These are phyloP conservation scores for Taxillus chinensis DNA, from an alignment of 164 flowering plant genomes.

Conservation along the genomic window DNA sequence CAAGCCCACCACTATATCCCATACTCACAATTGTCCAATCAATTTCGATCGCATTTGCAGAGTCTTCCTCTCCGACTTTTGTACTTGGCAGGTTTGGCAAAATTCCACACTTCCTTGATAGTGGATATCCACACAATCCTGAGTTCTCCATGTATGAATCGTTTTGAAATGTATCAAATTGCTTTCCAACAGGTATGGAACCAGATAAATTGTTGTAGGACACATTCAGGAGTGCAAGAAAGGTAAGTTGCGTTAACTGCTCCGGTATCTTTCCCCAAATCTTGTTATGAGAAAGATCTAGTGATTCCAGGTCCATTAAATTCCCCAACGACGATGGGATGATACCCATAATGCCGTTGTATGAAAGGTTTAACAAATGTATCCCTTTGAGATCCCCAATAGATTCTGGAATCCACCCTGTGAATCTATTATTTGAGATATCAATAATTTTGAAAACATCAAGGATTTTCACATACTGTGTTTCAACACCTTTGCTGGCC, in stretches of 20 bases:
- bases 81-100: not conserved
- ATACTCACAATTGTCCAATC: conserved; percentile 1
- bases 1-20: conserved; percentile 4
- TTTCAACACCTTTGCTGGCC: not conserved
- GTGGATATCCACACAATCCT: not conserved
- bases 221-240: conserved; percentile 16
- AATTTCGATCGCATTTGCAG: not conserved
- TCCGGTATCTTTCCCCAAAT: conserved; percentile 50
- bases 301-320: not conserved
- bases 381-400: not conserved
- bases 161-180: not conserved
- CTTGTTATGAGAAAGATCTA: conserved; percentile 15
- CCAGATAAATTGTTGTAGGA: conserved; percentile 31
- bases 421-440: conserved; percentile 4
- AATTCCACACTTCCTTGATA: not conserved
- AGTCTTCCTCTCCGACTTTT: not conserved
- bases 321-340: conserved; percentile 3
- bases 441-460: not conserved
- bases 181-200: conserved; percentile 20
- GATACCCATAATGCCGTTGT: conserved; percentile 3
- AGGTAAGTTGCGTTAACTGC: conserved; percentile 21
- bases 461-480: not conserved
- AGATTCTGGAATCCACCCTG: conserved; percentile 1
- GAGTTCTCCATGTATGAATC: not conserved
- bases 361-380: conserved; percentile 5